Evolutionary conservation across 2,329 filamentous ascomycete species (phyloP), one percentile per base, ranked within the genome.

Genomic region (Scedosporium apiospermum): DNA sequence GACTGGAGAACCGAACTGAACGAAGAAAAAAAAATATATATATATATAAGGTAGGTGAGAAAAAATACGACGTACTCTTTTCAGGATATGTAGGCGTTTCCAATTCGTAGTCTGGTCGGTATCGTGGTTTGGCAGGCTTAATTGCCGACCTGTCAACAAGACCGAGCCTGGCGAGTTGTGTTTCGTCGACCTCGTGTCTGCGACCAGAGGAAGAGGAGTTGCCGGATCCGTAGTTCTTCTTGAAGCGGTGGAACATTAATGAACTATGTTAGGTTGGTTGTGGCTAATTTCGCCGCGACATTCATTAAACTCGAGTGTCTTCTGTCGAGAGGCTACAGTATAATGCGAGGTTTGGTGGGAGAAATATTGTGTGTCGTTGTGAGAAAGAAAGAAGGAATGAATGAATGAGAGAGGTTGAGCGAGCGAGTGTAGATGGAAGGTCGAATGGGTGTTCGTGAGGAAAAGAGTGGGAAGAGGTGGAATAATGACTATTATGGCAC

Each of bases 51-150:
- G 16, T 3, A 23, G 16, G 60, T 12, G 34, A 18, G 62, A 38
- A 30, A n/a, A n/a, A 18, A 14, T n/a, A 14, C 23, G 27, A 57
- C 60, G 2, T 72, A 78, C 77, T 76, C 70, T 77, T 76, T 66
- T 77, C 76, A 46, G 73, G 72, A 65, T 74, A 75, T 38, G 74
- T 73, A 42, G 73, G 67, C 59, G 69, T 68, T 67, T 72, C 70
- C 64, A 68, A 46, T 60, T 64, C 41, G 57, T 67, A 41, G 55
- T 63, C 58, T 51, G 65, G 63, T 58, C 66, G 62, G 21, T 61
- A 64, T 21, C 64, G 62, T 46, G 64, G 63, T 46, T 62, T 62
- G 27, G 60, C 60, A 34, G 63, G 58, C 63, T 64, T 66, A 26
- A 26, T 18, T 57, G 30, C 38, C 27, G 49, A 38, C n/a, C 5